Conservation (phyloP, 371 early-diverging fungal genomes). For the Mucor irregularis region DNA sequence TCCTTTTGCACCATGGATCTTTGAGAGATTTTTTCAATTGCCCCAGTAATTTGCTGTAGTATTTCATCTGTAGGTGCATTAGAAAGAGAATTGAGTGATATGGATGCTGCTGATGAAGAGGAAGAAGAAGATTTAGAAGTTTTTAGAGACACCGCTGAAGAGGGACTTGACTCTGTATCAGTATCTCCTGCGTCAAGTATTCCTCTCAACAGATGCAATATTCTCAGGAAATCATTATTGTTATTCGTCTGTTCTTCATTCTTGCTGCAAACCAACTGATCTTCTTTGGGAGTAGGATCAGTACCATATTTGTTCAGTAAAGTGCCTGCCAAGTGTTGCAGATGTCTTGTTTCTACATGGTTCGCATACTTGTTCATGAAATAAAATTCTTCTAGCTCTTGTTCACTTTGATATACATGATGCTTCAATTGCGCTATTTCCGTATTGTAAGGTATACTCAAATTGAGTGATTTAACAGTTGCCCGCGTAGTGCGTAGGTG, state of each 20-base stretch:
- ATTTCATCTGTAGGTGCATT: too few species aligned
- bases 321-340: slow-evolving; percentile 3
- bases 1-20: neutral
- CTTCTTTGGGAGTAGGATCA: neutral
- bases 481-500: slow-evolving; percentile 14
- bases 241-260: too few species aligned
- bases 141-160: neutral
- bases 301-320: neutral
- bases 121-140: neutral
- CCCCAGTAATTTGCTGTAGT: too few species aligned
- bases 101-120: too few species aligned
- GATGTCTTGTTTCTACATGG: neutral
- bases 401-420: neutral
- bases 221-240: too few species aligned
- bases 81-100: too few species aligned
- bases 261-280: too few species aligned
- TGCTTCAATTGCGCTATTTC: neutral
- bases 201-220: neutral
- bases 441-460: neutral
- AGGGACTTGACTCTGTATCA: neutral
- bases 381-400: slow-evolving; percentile 14
- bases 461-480: slow-evolving; percentile 3
- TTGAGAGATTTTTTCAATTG: neutral
- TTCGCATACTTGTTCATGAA: slow-evolving; percentile 10
- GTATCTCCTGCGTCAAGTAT: neutral